Percentiles rank a stretch among this genome's conserved stretches.
phyloP scores from a whole-genome alignment of 306 rosid species.

The Acmispon strigosus region DNA sequence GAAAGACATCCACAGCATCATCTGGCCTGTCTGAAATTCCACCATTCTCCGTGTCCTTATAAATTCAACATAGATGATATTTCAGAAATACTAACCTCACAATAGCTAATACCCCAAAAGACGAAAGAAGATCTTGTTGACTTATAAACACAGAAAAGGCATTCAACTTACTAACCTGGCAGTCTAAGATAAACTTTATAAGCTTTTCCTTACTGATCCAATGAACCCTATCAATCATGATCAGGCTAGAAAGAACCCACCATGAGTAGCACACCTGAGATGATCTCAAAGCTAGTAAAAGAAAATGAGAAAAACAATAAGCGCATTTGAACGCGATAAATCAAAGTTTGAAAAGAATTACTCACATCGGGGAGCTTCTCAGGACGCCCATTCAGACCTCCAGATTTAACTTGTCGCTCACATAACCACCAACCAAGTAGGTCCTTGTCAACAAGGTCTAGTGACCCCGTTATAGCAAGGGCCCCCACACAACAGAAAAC shows the following conservation, averaged over 20 bases:
- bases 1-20: constrained; percentile 88
- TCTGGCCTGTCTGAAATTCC: constrained; percentile 96
- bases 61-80: constrained; percentile 18
- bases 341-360: not conserved
- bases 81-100: constrained; percentile 16
- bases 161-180: constrained; percentile 50
- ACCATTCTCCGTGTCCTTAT: constrained; percentile 76
- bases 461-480: constrained; percentile 79
- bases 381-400: constrained; percentile 92
- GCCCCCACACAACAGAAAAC: constrained; percentile 97
- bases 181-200: constrained; percentile 69
- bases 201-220: constrained; percentile 89
- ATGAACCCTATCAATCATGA: constrained; percentile 89
- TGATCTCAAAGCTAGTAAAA: constrained; percentile 15
- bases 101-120: not conserved
- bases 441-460: constrained; percentile 79
- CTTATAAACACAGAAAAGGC: constrained; percentile 10
- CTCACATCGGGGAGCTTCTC: constrained; percentile 89
- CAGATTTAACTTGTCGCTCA: constrained; percentile 84
- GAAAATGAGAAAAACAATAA: constrained; percentile 1
- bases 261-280: constrained; percentile 84
- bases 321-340: no score
- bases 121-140: constrained; percentile 2
- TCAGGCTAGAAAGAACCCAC: constrained; percentile 97
- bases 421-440: constrained; percentile 96